Base-by-base conservation (phyloP, 2,329 filamentous ascomycete species). In the Penicillium glabrum region DNA sequence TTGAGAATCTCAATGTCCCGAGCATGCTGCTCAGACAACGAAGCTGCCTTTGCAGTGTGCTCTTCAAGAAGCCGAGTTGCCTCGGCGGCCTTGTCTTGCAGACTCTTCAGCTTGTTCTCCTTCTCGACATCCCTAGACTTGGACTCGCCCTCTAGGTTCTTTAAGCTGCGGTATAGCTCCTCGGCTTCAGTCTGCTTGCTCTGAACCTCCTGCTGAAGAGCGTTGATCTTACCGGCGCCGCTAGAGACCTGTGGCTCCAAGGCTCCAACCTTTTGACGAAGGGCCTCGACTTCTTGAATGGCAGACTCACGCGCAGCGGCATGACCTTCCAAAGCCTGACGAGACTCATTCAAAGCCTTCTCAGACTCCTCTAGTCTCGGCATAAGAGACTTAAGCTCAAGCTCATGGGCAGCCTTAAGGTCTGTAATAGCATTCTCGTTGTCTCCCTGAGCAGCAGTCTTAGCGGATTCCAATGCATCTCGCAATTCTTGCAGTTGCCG, bases 101-200 rank as follows among this genome's bases (percentile, higher is more conserved):
- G 60, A 43, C 69, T 67, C 54, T 71, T 70, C 41, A 75, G 53
- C 29, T 69, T 66, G 35, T 58, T 67, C 8, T 73, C 70, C 47
- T 75, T 66, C 45, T 74, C 66, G 19, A 66, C 67, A 31, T 75
- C 71, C 58, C 73, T 77, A n/a, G 67, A 64, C 59, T 75, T 72
- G 16, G 64, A 62, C 59, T 75, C 69, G n/a, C 65, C 63, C 54
- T 77, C 74, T 8, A 75, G 65, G 6, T 71, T 64, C 48, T 69
- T 62, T 44, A 79, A 61, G 19, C 67, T 74, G 46, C 72, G 70
- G 51, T 76, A 72, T 9, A 79, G 64, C 10, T 67, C 66, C 44
- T 73, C 70, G 1, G 73, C 72, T 57, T 76, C 69, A 24, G 69
- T 63, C 21, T 75, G 67, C 54, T 75, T 75, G 57, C 57, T 63